Conservation (phyloP, 257 asterid genomes). For the Agastache rugosa region DNA sequence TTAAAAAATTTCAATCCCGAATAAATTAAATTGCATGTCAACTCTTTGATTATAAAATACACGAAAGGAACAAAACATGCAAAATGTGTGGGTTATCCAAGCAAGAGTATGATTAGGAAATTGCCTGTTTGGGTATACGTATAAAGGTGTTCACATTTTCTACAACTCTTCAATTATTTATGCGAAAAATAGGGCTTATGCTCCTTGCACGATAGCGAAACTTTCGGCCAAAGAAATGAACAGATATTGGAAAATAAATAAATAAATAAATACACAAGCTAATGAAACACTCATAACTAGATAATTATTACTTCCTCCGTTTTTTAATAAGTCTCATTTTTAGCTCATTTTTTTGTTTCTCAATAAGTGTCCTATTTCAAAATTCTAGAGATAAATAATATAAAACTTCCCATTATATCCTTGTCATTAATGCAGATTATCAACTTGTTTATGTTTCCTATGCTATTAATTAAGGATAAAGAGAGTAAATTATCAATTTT, state of each 20-base stretch:
- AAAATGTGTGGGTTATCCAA: neutral
- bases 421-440: no score
- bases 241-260: neutral
- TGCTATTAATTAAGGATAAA: no score
- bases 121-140: neutral
- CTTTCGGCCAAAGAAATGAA: slow-evolving; percentile 1
- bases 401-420: no score
- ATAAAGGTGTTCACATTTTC: neutral
- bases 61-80: slow-evolving; percentile 4
- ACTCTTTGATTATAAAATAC: neutral
- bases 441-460: no score
- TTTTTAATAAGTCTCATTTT: no score
- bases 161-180: neutral
- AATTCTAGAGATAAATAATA: no score
- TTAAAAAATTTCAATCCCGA: neutral
- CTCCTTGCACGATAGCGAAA: slow-evolving; percentile 22
- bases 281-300: no score
- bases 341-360: no score
- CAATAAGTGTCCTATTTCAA: no score
- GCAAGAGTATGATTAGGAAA: neutral
- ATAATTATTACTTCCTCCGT: no score
- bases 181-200: neutral
- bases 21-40: neutral
- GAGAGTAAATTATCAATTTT: no score
- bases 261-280: neutral